These are phyloP conservation scores for Cucurbita moschata DNA, from an alignment of 306 rosid species.

Conservation along the genomic window DNA sequence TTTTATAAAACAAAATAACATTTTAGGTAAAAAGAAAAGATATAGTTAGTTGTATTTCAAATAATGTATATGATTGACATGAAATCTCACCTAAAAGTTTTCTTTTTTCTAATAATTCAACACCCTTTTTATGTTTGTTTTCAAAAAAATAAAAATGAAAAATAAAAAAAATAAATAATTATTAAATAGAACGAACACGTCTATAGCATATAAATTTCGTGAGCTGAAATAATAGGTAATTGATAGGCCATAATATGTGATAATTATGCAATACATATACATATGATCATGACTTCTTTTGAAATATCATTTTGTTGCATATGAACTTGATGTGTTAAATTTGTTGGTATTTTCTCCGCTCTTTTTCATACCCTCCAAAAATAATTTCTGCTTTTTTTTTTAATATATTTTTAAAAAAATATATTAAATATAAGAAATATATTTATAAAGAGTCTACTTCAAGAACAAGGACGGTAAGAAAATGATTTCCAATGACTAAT, in stretches of 20 bases:
- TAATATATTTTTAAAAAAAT: no score
- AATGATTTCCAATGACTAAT: constrained; percentile 1
- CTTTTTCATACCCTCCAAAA: no score
- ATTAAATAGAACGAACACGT: neutral
- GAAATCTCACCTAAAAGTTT: neutral
- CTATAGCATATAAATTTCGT: no score
- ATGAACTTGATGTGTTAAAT: neutral
- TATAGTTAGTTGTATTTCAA: neutral
- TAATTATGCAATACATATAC: neutral
- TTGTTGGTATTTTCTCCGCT: no score
- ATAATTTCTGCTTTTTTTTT: no score
- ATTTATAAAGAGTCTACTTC: neutral
- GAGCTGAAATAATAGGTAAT: neutral
- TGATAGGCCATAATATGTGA: neutral
- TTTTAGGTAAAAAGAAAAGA: neutral
- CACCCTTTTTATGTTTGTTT: neutral
- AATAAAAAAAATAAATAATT: no score
- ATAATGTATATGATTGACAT: neutral
- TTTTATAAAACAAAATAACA: neutral
- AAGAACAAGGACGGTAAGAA: neutral
- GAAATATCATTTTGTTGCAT: neutral
- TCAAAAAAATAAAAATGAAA: no score
- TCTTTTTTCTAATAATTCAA: neutral
- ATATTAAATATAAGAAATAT: neutral
- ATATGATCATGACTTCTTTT: neutral